phyloP scores from a whole-genome alignment of 2,329 filamentous ascomycete genomes.

The Colletotrichum magnum region DNA sequence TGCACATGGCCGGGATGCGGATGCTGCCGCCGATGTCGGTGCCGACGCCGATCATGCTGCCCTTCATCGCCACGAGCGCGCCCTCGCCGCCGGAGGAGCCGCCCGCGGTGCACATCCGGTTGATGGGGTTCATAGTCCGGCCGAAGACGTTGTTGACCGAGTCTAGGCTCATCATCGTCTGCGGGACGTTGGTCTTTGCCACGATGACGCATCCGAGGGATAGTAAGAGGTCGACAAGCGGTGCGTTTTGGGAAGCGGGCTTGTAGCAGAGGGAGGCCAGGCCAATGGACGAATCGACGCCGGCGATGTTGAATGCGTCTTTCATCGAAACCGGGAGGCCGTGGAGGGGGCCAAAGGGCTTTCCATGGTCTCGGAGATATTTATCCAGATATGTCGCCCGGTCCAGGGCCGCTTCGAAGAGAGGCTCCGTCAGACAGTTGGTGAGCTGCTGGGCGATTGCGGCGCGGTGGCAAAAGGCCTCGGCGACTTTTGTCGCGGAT shows the following conservation, averaged over 20 bases:
- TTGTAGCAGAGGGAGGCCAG: constrained; percentile 51
- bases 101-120: constrained; percentile 30
- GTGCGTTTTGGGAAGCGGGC: constrained; percentile 47
- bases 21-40: constrained; percentile 39
- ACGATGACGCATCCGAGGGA: constrained; percentile 46
- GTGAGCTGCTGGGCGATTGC: constrained; percentile 70
- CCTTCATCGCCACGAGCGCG: constrained; percentile 30
- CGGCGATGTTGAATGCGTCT: constrained; percentile 59
- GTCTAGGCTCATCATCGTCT: constrained; percentile 44
- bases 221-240: constrained; percentile 48
- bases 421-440: constrained; percentile 65
- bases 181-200: constrained; percentile 45
- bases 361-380: constrained; percentile 56
- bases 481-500: constrained; percentile 10
- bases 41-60: constrained; percentile 29
- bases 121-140: constrained; percentile 36
- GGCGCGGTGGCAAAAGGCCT: constrained; percentile 33
- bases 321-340: constrained; percentile 71
- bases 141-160: constrained; percentile 39
- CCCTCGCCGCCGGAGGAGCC: constrained; percentile 37
- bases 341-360: constrained; percentile 70
- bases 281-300: constrained; percentile 62
- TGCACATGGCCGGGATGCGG: constrained; percentile 36
- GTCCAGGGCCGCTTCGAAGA: constrained; percentile 64
- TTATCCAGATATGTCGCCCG: constrained; percentile 63